Evolutionary conservation across 2,329 filamentous ascomycete species (phyloP).

Genomic region (Alternaria metachromatica): DNA sequence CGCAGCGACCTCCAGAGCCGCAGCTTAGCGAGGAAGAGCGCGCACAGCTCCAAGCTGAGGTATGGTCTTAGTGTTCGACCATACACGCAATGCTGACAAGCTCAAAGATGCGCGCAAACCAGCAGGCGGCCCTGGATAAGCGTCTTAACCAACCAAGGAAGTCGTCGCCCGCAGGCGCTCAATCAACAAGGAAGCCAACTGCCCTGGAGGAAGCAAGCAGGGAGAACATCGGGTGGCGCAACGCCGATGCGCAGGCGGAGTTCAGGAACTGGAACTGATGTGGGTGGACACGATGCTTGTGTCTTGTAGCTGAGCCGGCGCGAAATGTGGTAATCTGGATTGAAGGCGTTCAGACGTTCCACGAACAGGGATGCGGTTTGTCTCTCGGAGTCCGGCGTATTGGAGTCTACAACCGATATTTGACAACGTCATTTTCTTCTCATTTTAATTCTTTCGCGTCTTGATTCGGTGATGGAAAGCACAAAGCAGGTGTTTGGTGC

Average conservation of each 20-base stretch:
- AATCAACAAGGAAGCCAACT: slow-evolving; percentile 27
- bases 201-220: slow-evolving; percentile 39
- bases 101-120: slow-evolving; percentile 39
- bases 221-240: slow-evolving; percentile 42
- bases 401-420: neutral
- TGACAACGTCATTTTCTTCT: neutral
- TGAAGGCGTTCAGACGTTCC: neutral
- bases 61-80: neutral
- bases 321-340: neutral
- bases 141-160: slow-evolving; percentile 32
- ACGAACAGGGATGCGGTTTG: neutral
- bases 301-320: neutral
- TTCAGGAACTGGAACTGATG: slow-evolving; percentile 36
- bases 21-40: slow-evolving; percentile 33
- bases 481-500: neutral
- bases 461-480: neutral
- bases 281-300: neutral
- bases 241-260: slow-evolving; percentile 35
- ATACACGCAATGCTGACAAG: slow-evolving; percentile 1
- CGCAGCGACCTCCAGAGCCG: slow-evolving; percentile 25
- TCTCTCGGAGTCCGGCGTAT: neutral
- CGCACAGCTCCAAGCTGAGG: slow-evolving; percentile 32
- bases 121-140: slow-evolving; percentile 37
- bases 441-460: neutral
- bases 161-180: slow-evolving; percentile 9